phyloP scores from a whole-genome alignment of 192 early-diverging fungal genomes.

The Backusella macrospora region DNA sequence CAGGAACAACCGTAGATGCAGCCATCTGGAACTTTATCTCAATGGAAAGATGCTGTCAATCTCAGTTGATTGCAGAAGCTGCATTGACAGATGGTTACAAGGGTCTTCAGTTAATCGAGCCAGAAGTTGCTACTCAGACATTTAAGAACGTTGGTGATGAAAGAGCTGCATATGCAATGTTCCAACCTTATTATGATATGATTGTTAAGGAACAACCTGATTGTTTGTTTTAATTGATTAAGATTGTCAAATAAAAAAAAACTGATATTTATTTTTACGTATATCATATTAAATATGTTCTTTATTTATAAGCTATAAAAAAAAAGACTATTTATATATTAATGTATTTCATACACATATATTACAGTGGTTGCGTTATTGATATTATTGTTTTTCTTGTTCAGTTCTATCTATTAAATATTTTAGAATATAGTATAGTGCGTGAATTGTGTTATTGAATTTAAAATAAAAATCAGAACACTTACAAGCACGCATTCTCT shows the following conservation, averaged over 20 bases:
- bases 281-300: neutral
- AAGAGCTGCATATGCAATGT: constrained; percentile 23
- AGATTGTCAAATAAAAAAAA: neutral
- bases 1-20: constrained; percentile 53
- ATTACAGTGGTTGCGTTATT: neutral
- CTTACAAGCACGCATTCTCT: neutral
- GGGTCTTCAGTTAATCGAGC: constrained; percentile 26
- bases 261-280: neutral
- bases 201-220: constrained; percentile 22
- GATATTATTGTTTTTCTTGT: neutral
- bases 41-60: constrained; percentile 56
- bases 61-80: constrained; percentile 57
- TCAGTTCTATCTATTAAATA: neutral
- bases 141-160: constrained; percentile 23
- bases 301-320: too few species aligned
- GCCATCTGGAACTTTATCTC: constrained; percentile 62
- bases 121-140: constrained; percentile 31
- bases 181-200: constrained; percentile 38
- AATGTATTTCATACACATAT: neutral
- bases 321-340: neutral
- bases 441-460: constrained; percentile 6
- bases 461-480: neutral
- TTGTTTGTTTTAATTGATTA: constrained; percentile 13
- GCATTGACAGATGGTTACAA: constrained; percentile 37
- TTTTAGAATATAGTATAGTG: constrained; percentile 26